These are phyloP conservation scores for Entoloma clypeatum DNA, from an alignment of 1,284 basidiomycete genomes.

Conservation along the genomic window DNA sequence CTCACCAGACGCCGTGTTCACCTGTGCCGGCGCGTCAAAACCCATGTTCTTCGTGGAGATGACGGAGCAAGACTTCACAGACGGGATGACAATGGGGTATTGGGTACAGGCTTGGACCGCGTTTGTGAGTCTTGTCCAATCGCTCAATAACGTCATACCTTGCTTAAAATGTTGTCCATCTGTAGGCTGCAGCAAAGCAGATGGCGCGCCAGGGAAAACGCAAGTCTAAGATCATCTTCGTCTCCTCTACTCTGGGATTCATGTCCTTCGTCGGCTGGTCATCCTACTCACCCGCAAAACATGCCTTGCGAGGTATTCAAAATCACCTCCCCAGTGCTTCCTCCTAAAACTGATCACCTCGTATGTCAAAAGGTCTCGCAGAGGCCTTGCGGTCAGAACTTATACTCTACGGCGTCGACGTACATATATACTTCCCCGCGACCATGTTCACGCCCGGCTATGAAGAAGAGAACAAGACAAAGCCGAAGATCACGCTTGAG, in stretches of 20 bases:
- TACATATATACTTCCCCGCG: constrained; percentile 85
- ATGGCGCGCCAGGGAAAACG: constrained; percentile 62
- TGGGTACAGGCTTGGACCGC: constrained; percentile 78
- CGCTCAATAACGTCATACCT: not conserved
- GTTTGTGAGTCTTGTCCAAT: constrained; percentile 48
- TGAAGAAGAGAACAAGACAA: constrained; percentile 76
- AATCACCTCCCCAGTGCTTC: constrained; percentile 28
- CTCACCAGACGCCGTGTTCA: constrained; percentile 71
- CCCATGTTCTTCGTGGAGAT: constrained; percentile 76
- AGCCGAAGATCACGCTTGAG: constrained; percentile 75
- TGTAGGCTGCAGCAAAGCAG: constrained; percentile 64
- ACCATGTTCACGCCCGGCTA: constrained; percentile 84
- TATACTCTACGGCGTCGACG: constrained; percentile 71
- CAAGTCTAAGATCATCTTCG: constrained; percentile 72
- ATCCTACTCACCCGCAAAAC: constrained; percentile 85
- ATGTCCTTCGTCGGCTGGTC: constrained; percentile 83
- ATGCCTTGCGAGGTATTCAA: constrained; percentile 76
- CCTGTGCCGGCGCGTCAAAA: constrained; percentile 71
- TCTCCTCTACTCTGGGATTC: constrained; percentile 76
- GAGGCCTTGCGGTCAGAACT: constrained; percentile 84
- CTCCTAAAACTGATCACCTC: constrained; percentile 35
- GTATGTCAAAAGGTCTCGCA: constrained; percentile 76
- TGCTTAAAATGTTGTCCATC: not conserved
- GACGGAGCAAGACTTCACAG: constrained; percentile 51
- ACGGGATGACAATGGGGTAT: constrained; percentile 61